phyloP scores from a whole-genome alignment of 306 rosid genomes.

The Lotus japonicus region DNA sequence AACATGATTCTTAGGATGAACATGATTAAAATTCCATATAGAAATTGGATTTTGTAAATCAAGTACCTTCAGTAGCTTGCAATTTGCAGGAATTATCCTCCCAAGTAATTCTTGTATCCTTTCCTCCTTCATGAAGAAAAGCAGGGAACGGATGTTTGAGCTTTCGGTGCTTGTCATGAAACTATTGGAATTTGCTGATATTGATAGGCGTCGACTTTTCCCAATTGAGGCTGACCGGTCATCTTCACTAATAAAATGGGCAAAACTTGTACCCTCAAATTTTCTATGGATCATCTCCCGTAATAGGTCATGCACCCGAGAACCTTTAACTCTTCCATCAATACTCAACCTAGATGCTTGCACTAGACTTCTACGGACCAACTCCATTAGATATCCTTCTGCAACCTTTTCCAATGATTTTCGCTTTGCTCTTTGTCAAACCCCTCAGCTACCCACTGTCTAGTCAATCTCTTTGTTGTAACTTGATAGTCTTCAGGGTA shows the following conservation, averaged over 20 bases:
- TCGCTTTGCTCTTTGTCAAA: neutral
- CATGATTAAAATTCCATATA: too few species aligned
- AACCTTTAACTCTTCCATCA: neutral
- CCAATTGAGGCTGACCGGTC: neutral
- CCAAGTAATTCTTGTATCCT: too few species aligned
- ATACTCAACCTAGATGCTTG: neutral
- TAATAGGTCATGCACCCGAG: conserved; percentile 1
- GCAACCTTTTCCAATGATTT: neutral
- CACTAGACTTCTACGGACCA: neutral
- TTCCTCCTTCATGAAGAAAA: neutral
- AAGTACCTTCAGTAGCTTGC: neutral
- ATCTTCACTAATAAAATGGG: neutral
- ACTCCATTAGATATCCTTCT: neutral
- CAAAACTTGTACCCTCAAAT: neutral
- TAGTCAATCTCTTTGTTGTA: neutral
- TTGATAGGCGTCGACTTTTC: neutral
- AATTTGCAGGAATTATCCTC: neutral
- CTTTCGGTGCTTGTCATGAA: neutral
- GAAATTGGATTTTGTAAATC: neutral
- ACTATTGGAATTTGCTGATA: neutral
- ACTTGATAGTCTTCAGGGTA: neutral
- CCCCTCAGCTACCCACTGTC: neutral
- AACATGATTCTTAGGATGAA: too few species aligned
- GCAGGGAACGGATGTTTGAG: neutral
- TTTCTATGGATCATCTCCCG: neutral